Conservation (phyloP, 495 filamentous ascomycete species). For the Lindgomyces ingoldianus region DNA sequence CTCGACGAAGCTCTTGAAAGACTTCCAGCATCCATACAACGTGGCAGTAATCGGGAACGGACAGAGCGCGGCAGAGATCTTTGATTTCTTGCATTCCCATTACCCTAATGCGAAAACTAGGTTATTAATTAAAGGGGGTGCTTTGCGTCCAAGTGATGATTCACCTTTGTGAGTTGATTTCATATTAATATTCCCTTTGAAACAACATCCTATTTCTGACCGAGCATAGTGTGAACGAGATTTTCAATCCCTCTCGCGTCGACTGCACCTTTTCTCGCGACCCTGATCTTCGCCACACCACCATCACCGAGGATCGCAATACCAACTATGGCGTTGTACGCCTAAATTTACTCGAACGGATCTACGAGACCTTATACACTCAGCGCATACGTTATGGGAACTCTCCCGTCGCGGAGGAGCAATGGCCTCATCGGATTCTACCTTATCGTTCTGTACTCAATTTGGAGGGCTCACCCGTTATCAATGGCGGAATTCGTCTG, state of each 20-base stretch:
- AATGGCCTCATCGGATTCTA: slow-evolving; percentile 81
- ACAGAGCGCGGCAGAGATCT: slow-evolving; percentile 94
- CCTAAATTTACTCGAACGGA: slow-evolving; percentile 77
- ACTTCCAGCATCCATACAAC: slow-evolving; percentile 60
- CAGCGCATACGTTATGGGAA: slow-evolving; percentile 69
- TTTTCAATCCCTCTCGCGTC: slow-evolving; percentile 86
- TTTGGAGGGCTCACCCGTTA: slow-evolving; percentile 53
- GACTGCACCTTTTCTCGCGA: slow-evolving; percentile 69
- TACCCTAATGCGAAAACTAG: slow-evolving; percentile 79
- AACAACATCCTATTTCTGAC: no score
- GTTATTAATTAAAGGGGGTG: slow-evolving; percentile 75
- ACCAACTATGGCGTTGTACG: slow-evolving; percentile 97
- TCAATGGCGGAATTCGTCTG: slow-evolving; percentile 42
- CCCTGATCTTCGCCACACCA: slow-evolving; percentile 59
- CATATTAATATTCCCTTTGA: not conserved
- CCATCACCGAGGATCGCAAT: slow-evolving; percentile 64
- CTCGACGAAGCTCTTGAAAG: slow-evolving; percentile 60
- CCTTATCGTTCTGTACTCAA: slow-evolving; percentile 62
- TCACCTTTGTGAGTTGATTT: slow-evolving; percentile 76
- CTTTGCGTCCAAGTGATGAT: slow-evolving; percentile 88
- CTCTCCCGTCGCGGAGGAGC: slow-evolving; percentile 52
- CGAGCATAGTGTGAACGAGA: slow-evolving; percentile 77
- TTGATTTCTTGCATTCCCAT: slow-evolving; percentile 77
- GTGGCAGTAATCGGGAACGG: slow-evolving; percentile 86
- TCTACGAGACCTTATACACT: slow-evolving; percentile 82